phyloP scores from a whole-genome alignment of 1,139 yeast genomes.

The Yamadazyma atmosphaerica region DNA sequence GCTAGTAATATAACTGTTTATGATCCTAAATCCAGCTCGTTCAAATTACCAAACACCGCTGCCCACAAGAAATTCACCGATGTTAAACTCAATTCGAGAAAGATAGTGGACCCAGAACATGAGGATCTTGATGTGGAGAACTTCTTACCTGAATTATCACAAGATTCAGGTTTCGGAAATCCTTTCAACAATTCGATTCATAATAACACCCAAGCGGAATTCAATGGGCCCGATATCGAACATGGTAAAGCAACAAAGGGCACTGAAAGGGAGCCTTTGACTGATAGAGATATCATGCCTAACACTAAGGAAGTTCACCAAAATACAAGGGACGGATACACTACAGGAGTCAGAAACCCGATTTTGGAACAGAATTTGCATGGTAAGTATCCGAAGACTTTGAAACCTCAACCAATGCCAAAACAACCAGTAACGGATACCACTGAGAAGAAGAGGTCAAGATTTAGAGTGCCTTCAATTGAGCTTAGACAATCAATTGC shows the following conservation, averaged over 20 bases:
- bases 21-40: constrained; percentile 15
- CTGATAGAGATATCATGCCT: constrained; percentile 30
- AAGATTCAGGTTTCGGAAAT: constrained; percentile 48
- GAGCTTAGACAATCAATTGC: constrained; percentile 42
- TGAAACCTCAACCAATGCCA: constrained; percentile 10
- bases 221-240: constrained; percentile 6
- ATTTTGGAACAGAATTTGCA: constrained; percentile 4
- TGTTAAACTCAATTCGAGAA: constrained; percentile 44
- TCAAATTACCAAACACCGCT: constrained; percentile 25
- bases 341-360: constrained; percentile 3
- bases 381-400: constrained; percentile 8
- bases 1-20: constrained; percentile 15
- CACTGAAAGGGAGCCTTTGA: constrained; percentile 23
- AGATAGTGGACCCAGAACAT: constrained; percentile 40
- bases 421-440: constrained; percentile 11
- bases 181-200: constrained; percentile 26
- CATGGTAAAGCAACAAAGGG: background rate
- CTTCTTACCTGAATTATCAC: constrained; percentile 47
- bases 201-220: constrained; percentile 19
- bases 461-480: constrained; percentile 45
- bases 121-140: constrained; percentile 41
- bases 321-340: background rate
- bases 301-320: background rate
- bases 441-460: constrained; percentile 21
- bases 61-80: constrained; percentile 40